A percentile compares a stretch with the other conserved stretches of the same genome.
These are phyloP conservation scores for Penicillium lagena DNA, from an alignment of 495 filamentous ascomycete species.

Conservation along the genomic window DNA sequence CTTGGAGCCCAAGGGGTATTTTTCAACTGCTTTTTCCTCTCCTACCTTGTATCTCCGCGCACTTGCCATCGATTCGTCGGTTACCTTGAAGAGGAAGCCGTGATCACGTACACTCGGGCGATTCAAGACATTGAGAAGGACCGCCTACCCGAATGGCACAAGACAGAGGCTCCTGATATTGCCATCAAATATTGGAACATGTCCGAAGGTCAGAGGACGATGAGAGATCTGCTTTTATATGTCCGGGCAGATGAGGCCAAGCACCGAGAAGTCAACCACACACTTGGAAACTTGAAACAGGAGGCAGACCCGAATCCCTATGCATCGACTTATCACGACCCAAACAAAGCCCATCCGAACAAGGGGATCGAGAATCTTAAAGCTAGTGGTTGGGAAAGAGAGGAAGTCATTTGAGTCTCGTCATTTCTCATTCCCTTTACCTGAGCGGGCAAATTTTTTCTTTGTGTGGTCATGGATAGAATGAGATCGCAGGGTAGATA, in stretches of 20 bases:
- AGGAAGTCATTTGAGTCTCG: conserved; percentile 50
- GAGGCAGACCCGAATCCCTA: conserved; percentile 87
- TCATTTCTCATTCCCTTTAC: no score
- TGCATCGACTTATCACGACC: conserved; percentile 64
- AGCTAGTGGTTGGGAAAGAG: conserved; percentile 71
- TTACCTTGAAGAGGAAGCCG: conserved; percentile 93
- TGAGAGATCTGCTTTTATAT: conserved; percentile 78
- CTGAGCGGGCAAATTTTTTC: no score
- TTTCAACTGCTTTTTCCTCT: conserved; percentile 88
- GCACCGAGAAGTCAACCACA: conserved; percentile 93
- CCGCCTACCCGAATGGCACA: conserved; percentile 70
- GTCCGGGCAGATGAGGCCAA: conserved; percentile 88
- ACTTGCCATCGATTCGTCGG: conserved; percentile 95
- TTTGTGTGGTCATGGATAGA: no score
- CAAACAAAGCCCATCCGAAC: conserved; percentile 54
- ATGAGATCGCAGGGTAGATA: no score
- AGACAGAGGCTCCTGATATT: conserved; percentile 73
- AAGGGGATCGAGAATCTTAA: conserved; percentile 66
- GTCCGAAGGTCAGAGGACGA: conserved; percentile 70
- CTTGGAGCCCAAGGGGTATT: conserved; percentile 82
- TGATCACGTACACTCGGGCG: conserved; percentile 81
- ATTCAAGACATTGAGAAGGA: conserved; percentile 79
- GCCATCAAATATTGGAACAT: conserved; percentile 85
- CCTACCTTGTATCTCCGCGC: conserved; percentile 81
- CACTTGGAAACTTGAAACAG: conserved; percentile 74